Conservation (phyloP, 805 yeast species). For the Saturnispora mendoncae region DNA sequence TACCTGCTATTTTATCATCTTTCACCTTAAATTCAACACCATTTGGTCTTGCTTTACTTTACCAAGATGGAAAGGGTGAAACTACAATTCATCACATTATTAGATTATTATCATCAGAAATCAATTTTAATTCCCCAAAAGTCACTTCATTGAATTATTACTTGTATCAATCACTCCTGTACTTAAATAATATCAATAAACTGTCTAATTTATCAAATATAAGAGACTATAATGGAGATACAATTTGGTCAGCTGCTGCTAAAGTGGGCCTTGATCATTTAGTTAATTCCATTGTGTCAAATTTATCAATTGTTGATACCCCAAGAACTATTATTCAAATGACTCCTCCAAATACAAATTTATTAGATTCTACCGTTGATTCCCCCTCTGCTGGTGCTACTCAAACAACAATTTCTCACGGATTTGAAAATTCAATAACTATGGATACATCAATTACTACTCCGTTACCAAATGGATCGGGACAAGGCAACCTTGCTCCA, state of each 20-base stretch:
- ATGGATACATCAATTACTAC: background rate
- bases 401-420: background rate
- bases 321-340: constrained; percentile 6
- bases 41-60: constrained; percentile 1
- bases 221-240: constrained; percentile 8
- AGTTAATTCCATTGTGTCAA: constrained; percentile 5
- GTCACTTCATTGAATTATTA: constrained; percentile 7
- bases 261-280: constrained; percentile 6
- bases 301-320: constrained; percentile 5
- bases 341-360: constrained; percentile 4
- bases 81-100: constrained; percentile 56
- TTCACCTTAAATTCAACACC: background rate
- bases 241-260: constrained; percentile 7
- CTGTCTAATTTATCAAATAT: background rate
- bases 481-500: no score
- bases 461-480: no score
- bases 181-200: constrained; percentile 3
- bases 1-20: constrained; percentile 47
- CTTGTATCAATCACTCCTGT: constrained; percentile 5
- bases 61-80: constrained; percentile 63
- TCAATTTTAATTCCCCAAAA: constrained; percentile 1
- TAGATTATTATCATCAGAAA: constrained; percentile 2
- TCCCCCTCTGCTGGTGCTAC: background rate
- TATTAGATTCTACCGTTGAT: background rate
- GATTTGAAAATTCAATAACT: background rate